Conservation (phyloP, 2,329 filamentous ascomycete genomes). For the Rasamsonia emersonii region DNA sequence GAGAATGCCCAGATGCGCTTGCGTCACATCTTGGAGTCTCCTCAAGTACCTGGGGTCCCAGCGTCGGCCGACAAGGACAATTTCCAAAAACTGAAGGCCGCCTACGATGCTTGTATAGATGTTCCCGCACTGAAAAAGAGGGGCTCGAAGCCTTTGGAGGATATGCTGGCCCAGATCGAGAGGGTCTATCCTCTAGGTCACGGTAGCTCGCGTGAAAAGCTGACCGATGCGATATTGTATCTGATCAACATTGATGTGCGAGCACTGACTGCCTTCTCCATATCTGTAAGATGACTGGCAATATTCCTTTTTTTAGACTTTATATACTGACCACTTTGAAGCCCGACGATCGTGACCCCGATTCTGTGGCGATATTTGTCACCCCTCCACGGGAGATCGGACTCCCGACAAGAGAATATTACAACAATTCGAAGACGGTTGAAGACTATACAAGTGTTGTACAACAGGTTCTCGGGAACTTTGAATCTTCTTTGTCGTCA, state of each 20-base stretch:
- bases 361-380: conserved; percentile 42
- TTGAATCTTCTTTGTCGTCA: conserved; percentile 15
- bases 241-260: conserved; percentile 29
- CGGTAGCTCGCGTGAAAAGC: conserved; percentile 15
- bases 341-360: conserved; percentile 48
- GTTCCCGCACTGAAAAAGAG: conserved; percentile 47
- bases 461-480: conserved; percentile 31
- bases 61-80: conserved; percentile 37
- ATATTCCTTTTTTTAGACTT: neutral
- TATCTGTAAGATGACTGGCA: conserved; percentile 29
- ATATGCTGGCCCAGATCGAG: conserved; percentile 47
- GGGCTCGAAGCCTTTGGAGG: conserved; percentile 49
- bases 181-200: conserved; percentile 33
- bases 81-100: conserved; percentile 56
- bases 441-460: conserved; percentile 42
- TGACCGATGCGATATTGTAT: conserved; percentile 29
- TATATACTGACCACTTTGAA: conserved; percentile 11
- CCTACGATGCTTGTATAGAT: conserved; percentile 59
- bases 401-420: conserved; percentile 55
- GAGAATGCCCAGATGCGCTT: conserved; percentile 52
- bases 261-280: conserved; percentile 22
- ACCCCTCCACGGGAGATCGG: conserved; percentile 42
- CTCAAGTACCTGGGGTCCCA: conserved; percentile 27
- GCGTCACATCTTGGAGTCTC: conserved; percentile 55
- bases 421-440: conserved; percentile 47